Evolutionary conservation across 768 basidiomycete genomes (phyloP), one percentile per base, ranked within the genome.

Genomic region (Boletus subcaerulescens): DNA sequence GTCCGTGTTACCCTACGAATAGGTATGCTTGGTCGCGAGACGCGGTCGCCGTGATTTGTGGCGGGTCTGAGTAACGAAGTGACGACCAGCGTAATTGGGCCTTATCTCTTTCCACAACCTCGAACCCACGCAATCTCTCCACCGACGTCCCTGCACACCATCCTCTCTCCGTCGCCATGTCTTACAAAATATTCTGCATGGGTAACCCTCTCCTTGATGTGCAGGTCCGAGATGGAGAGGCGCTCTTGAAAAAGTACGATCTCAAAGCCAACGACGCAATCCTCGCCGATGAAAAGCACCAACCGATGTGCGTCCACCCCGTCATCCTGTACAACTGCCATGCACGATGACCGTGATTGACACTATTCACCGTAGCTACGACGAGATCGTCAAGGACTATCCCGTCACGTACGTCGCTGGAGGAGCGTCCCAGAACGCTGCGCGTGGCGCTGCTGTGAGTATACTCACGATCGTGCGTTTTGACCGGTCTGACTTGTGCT

Each of bases 151-250:
- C 50, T 50, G 45, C 51, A 45, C 43, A 48, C 48, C 18, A 12
- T 20, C 33, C 49, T 31, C 53, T 18, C 40, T 47, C 46, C 13
- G 63, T 43, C 57, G 77, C 80, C 77, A 70, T 84, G 45, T 72
- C 78, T 22, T 87, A 84, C 76, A 70, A 79, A 42, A 74, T 98
- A 44, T 93, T 98, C 75, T 91, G 86, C 76, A 76, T 98, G 75
- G 96, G 96, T 41, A 98, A 98, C 74, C 96, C 96, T 64, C 80
- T 98, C 68, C 87, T 98, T 48, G 95, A 99, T 72, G 89, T 99
- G 77, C 94, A 96, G 75, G 93, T 96, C 66, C 83, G 76, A 58
- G 80, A 91, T 58, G 93, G 91, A 47, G 92, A 95, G 68, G 78
- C 78, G 32, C 80, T 98, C 40, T 78, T 98, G 53, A 76, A 87